Evolutionary conservation across 257 asterid genomes (phyloP).

Genomic region (Forsythia suspensa): DNA sequence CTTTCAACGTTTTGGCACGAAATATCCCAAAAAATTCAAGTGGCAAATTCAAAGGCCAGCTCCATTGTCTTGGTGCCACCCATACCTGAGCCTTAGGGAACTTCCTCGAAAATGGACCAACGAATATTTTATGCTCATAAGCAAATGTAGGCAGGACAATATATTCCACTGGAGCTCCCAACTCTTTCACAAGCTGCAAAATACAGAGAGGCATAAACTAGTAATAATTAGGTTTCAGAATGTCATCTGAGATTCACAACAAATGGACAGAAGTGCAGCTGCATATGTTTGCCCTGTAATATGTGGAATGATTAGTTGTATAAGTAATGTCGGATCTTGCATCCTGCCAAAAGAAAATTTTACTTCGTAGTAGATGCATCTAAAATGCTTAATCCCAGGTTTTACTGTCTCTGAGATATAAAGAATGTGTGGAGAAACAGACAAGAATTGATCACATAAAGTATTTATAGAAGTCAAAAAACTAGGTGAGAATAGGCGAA

Average conservation of each 20-base stretch:
- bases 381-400: not conserved
- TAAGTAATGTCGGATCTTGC: not conserved
- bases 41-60: constrained; percentile 94
- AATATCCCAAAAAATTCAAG: constrained; percentile 94
- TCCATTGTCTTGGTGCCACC: constrained; percentile 99
- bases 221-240: constrained; percentile 5
- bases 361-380: not conserved
- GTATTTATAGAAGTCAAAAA: not conserved
- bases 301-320: not conserved
- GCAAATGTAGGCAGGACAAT: constrained; percentile 92
- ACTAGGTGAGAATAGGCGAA: not conserved
- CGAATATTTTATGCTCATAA: constrained; percentile 92
- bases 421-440: not conserved
- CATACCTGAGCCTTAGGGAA: constrained; percentile 88
- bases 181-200: constrained; percentile 85
- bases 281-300: not conserved
- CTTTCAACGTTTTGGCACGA: constrained; percentile 61
- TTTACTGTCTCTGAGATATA: not conserved
- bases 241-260: not conserved
- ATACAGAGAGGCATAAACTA: not conserved
- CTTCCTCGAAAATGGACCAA: constrained; percentile 97
- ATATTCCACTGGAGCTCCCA: constrained; percentile 80
- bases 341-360: not conserved
- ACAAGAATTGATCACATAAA: not conserved
- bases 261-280: not conserved